Conservation (phyloP, 768 basidiomycete species). For the Aureoboletus auriporus region DNA sequence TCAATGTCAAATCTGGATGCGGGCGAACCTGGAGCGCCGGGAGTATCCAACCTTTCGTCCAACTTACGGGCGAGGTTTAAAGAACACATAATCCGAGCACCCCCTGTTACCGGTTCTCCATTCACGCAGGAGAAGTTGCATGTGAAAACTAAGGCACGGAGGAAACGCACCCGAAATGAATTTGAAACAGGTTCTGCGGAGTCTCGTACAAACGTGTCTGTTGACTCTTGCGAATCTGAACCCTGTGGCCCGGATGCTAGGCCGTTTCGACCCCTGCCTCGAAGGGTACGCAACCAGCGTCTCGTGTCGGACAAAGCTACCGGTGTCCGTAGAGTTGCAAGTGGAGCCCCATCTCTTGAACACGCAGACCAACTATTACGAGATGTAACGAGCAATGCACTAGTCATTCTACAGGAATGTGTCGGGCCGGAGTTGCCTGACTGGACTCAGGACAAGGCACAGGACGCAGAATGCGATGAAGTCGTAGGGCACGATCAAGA, state of each 20-base stretch:
- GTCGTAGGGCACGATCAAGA: constrained; percentile 5
- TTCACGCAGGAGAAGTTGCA: background rate
- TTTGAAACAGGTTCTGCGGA: constrained; percentile 8
- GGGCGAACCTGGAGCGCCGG: background rate
- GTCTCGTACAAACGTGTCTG: background rate
- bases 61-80: background rate
- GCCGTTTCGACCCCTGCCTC: constrained; percentile 20
- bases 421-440: constrained; percentile 9
- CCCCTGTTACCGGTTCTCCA: background rate
- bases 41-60: background rate
- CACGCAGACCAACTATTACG: constrained; percentile 15
- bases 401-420: constrained; percentile 5
- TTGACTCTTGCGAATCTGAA: constrained; percentile 12
- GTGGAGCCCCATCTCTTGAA: constrained; percentile 7
- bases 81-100: background rate
- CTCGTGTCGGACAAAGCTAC: background rate
- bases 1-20: background rate
- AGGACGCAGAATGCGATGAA: constrained; percentile 12
- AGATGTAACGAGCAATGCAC: constrained; percentile 16
- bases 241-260: constrained; percentile 15
- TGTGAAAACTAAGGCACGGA: background rate
- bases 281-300: constrained; percentile 6
- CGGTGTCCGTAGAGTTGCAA: background rate
- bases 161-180: constrained; percentile 19
- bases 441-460: constrained; percentile 24